Conservation (phyloP, 305 asterid genomes). For the Solanum hybrid region DNA sequence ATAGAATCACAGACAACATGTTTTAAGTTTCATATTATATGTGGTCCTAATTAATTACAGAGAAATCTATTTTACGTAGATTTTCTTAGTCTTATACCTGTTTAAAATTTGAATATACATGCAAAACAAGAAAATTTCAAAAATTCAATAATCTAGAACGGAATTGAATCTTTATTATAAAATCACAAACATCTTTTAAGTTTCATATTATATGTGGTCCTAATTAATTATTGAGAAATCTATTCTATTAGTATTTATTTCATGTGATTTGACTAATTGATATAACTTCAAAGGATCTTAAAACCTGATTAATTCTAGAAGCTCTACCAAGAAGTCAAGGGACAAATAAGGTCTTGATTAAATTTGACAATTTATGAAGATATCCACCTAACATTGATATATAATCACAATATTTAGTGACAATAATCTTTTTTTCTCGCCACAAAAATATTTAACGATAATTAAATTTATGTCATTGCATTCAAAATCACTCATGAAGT, state of each 20-base stretch:
- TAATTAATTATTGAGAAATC: background rate
- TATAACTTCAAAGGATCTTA: background rate
- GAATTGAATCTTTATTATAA: background rate
- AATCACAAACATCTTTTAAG: background rate
- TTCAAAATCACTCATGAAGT: background rate
- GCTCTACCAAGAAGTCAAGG: background rate
- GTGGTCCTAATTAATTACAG: too few species aligned
- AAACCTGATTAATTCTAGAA: background rate
- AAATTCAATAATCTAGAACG: background rate
- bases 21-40: too few species aligned
- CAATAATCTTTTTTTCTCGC: too few species aligned
- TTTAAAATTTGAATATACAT: background rate
- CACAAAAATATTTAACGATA: too few species aligned
- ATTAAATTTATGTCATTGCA: too few species aligned
- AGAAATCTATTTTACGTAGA: too few species aligned
- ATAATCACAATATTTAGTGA: background rate
- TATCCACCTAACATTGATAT: background rate
- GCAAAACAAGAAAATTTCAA: background rate
- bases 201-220: background rate
- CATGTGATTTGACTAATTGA: background rate
- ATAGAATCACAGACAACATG: too few species aligned
- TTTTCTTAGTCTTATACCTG: too few species aligned
- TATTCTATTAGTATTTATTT: background rate
- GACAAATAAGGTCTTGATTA: background rate
- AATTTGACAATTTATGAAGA: background rate